These are phyloP conservation scores for Stemphylium lycopersici DNA, from an alignment of 2,329 filamentous ascomycete species.

Conservation along the genomic window DNA sequence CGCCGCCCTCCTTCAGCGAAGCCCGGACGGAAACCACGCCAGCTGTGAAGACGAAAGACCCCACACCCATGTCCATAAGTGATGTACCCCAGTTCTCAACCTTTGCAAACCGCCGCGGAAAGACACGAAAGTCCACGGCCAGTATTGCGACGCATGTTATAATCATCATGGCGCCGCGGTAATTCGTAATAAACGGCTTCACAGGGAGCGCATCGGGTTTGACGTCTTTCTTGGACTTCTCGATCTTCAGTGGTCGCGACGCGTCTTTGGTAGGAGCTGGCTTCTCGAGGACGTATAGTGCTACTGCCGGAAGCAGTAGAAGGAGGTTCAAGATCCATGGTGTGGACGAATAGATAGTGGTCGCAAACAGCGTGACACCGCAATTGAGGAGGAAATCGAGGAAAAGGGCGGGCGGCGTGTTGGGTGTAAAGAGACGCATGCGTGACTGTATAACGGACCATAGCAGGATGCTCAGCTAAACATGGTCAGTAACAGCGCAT, in stretches of 20 bases:
- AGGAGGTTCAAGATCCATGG: constrained; percentile 77
- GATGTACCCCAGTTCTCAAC: constrained; percentile 99
- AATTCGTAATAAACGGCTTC: constrained; percentile 91
- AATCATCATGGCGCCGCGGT: constrained; percentile 89
- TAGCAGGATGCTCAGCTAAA: constrained; percentile 77
- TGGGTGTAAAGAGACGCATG: constrained; percentile 81
- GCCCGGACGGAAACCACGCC: constrained; percentile 88
- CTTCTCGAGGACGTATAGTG: constrained; percentile 61
- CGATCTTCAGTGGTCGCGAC: constrained; percentile 30
- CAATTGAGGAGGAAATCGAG: constrained; percentile 91
- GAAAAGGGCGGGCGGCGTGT: constrained; percentile 69
- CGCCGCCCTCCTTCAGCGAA: constrained; percentile 71
- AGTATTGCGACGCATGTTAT: constrained; percentile 89
- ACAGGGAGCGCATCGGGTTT: constrained; percentile 67
- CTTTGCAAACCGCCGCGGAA: constrained; percentile 94
- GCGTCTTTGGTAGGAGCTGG: constrained; percentile 22
- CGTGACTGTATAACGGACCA: constrained; percentile 90
- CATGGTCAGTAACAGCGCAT: constrained; percentile 31
- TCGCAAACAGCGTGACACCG: constrained; percentile 79
- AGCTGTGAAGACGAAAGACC: constrained; percentile 94
- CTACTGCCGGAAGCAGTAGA: constrained; percentile 71
- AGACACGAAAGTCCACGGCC: constrained; percentile 94
- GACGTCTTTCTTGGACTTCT: constrained; percentile 21
- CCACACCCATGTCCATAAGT: constrained; percentile 97
- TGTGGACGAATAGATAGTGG: constrained; percentile 79